Evolutionary conservation across 2,329 filamentous ascomycete genomes (phyloP).

Genomic region (Ceratocystiopsis minuta): DNA sequence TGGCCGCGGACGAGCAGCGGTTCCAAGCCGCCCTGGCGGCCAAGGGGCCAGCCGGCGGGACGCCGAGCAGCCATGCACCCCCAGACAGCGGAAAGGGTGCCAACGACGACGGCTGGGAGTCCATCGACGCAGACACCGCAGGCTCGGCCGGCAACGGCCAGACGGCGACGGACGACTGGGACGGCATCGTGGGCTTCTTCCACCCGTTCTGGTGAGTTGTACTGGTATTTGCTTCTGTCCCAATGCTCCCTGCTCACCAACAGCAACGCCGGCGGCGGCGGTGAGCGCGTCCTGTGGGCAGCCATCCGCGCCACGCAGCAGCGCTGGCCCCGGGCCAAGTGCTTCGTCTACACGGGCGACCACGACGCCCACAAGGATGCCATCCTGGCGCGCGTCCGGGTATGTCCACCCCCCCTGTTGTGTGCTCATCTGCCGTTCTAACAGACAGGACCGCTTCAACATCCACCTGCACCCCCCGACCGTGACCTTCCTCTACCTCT

Average conservation of each 20-base stretch:
- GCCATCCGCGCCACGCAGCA: constrained; percentile 81
- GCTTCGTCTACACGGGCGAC: constrained; percentile 89
- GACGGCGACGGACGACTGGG: constrained; percentile 44
- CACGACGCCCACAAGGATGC: constrained; percentile 67
- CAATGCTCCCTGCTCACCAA: background rate
- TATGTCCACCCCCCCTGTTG: constrained; percentile 21
- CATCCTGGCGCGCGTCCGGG: constrained; percentile 63
- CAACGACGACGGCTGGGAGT: constrained; percentile 51
- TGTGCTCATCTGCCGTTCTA: background rate
- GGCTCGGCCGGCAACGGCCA: constrained; percentile 20
- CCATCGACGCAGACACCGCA: constrained; percentile 33
- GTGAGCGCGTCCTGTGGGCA: constrained; percentile 90
- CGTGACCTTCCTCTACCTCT: constrained; percentile 77
- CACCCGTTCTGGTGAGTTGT: constrained; percentile 76
- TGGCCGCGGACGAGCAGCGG: constrained; percentile 26
- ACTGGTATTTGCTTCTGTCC: background rate
- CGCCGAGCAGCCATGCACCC: no score
- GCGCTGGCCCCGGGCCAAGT: constrained; percentile 74
- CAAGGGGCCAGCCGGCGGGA: constrained; percentile 12
- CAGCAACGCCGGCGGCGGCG: constrained; percentile 88
- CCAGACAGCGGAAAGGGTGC: background rate
- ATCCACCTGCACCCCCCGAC: constrained; percentile 73
- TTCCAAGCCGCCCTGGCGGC: constrained; percentile 13
- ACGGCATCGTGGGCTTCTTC: constrained; percentile 85
- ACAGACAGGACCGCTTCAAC: constrained; percentile 60